These are phyloP conservation scores for Sanghuangporus sanghuang DNA, from an alignment of 1,284 basidiomycete genomes.

Conservation along the genomic window DNA sequence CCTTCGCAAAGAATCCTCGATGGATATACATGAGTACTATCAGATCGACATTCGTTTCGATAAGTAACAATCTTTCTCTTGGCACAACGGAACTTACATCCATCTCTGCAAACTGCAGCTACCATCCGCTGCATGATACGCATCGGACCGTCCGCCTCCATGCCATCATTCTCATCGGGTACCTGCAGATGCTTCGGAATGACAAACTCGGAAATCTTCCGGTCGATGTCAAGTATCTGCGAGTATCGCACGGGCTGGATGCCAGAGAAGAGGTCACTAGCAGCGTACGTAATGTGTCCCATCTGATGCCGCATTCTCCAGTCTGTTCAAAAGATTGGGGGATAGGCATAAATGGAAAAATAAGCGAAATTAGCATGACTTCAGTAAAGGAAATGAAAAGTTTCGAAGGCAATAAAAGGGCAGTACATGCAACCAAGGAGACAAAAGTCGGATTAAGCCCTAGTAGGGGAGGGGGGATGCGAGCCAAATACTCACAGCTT, in stretches of 20 bases:
- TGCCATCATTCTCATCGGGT: slow-evolving; percentile 14
- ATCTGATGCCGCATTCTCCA: slow-evolving; percentile 14
- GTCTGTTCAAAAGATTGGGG: slow-evolving; percentile 1
- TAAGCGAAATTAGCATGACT: neutral
- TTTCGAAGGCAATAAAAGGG: neutral
- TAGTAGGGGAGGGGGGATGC: neutral
- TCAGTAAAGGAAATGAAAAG: neutral
- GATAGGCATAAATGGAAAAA: neutral
- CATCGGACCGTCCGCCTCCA: slow-evolving; percentile 16
- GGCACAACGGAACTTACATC: slow-evolving; percentile 5
- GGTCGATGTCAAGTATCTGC: slow-evolving; percentile 17
- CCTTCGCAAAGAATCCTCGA: slow-evolving; percentile 23
- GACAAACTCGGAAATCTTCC: slow-evolving; percentile 10
- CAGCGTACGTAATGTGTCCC: slow-evolving; percentile 5
- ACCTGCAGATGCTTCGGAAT: slow-evolving; percentile 9
- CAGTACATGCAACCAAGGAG: neutral
- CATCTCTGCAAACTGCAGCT: slow-evolving; percentile 11
- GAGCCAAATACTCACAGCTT: slow-evolving; percentile 10
- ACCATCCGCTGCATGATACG: slow-evolving; percentile 17
- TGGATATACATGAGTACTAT: slow-evolving; percentile 23
- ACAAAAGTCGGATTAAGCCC: neutral
- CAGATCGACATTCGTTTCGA: neutral
- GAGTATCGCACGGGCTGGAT: slow-evolving; percentile 10
- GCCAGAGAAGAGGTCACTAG: slow-evolving; percentile 11
- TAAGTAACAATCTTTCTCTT: neutral